Base-by-base conservation (phyloP, 2,329 filamentous ascomycete species). In the Didymosphaeria variabile region DNA sequence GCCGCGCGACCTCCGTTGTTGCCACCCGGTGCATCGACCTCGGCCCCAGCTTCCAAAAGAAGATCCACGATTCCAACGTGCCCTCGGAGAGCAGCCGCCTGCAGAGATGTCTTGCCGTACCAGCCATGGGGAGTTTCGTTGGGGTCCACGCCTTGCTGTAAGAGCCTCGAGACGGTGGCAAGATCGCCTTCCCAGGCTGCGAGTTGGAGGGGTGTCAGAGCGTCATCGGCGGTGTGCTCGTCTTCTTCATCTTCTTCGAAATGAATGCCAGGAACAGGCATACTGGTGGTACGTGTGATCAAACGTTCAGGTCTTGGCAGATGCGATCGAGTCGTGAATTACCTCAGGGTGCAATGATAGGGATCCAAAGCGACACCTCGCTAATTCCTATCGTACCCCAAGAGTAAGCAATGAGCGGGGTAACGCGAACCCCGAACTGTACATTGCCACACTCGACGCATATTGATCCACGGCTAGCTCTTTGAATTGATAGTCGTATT, bases 21-120 rank as follows among this genome's bases (percentile, higher is more conserved):
- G 9, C 51, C 51, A 12, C 51, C 51, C 10, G 51, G 51, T 13
- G 51, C 51, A 12, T 53, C 23, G 36, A 53, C 34, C 1, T n/a
- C 12, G 34, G 36, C 51, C 0, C 51, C 51, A 12, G 51, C 36
- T 6, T 31, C 21, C 23, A 53, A 5, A 21, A 53, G 51, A 19
- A 42, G 51, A 9, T 29, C 12, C 13, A 44, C 51, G 51, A 31
- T 17, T 15, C n/a, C 21, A 2, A 44, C 13, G 23, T 53, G 51
- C 10, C 51, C 51, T 17, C 23, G 51, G 13, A 53, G 21, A 15
- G 51, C 36, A n/a, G 51, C 51, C 15, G 51, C 51, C 23, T 53
- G 51, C 17, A 53, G 36, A 8, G 51, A 13, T 13, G 51, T 53
- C 23, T 53, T 53, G 36, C 51, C 51, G 38, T 53, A 53, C 51